Conservation (phyloP, 306 rosid species). For the Myrica gale region DNA sequence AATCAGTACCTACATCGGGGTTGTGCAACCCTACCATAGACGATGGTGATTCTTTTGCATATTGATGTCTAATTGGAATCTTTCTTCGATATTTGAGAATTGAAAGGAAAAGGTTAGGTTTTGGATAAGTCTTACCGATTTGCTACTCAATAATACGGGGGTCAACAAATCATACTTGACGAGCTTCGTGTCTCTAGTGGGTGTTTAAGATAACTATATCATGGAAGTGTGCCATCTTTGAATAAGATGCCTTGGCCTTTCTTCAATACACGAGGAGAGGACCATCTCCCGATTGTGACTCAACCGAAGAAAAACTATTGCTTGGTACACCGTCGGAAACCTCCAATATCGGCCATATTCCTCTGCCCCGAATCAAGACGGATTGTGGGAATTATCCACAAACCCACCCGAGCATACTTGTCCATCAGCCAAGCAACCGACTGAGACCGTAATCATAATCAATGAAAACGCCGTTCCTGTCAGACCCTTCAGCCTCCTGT, state of each 20-base stretch:
- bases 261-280: no score
- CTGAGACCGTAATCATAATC: slow-evolving; percentile 3
- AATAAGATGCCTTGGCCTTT: neutral
- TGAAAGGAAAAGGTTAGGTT: neutral
- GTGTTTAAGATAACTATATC: no score
- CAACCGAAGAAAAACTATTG: neutral
- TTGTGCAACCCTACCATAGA: no score
- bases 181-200: no score
- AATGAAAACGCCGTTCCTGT: slow-evolving; percentile 30
- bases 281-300: neutral
- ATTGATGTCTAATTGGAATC: neutral
- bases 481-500: neutral
- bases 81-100: neutral
- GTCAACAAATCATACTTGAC: neutral
- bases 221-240: no score
- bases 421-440: slow-evolving; percentile 2
- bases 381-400: neutral
- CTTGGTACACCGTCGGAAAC: neutral
- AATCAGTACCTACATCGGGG: no score
- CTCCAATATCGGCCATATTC: no score
- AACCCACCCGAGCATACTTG: neutral
- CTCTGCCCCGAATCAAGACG: neutral
- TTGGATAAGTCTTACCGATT: neutral
- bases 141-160: neutral
- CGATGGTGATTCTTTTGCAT: no score